Base-by-base conservation (phyloP, 768 basidiomycete genomes). In the button mushroom (Agaricus bisporus) region DNA sequence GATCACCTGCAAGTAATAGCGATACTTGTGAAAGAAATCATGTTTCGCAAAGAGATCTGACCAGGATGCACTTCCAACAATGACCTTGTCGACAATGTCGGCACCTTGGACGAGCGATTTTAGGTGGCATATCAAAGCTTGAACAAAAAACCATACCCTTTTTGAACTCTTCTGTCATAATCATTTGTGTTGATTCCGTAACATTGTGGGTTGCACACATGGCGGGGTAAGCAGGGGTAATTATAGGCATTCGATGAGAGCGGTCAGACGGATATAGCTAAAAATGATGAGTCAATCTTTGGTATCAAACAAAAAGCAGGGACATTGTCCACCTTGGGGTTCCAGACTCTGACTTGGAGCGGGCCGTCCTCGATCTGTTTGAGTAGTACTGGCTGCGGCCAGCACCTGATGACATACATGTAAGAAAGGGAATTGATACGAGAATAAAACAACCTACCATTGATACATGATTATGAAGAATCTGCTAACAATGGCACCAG, bases 131-230 rank as follows among this genome's bases (percentile, higher is more conserved):
- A 25, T 49, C 20, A 35, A 45, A 6, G 49, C 51, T 1, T 22
- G 50, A 57, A 49, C 8, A 56, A 43, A 20, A 35, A 41, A 12
- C 26, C 59, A 6, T 22, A 88, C 94, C 94, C 77, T 88, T 84
- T 73, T 92, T 89, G 68, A 98, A 94, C 63, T 99, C 97, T 60
- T 91, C 86, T 0, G 89, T 95, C 77, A 97, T 93, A 51, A 99
- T 90, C 78, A 88, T 85, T 70, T 97, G 92, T 4, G 95, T 98
- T 8, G 94, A 97, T 41, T 83, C 81, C 48, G 93, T 94, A 56
- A 98, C 95, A 62, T 98, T 99, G 72, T 99, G 97, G 15, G 97
- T 99, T 22, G 95, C 83, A 68, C 95, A 98, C 95, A 99, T 99
- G 5, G 95, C 86, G 43, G 97, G 97, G 70, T 98, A 99, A 10